A percentile compares a stretch with the other conserved stretches of the same genome.
Conservation (phyloP, 768 basidiomycete genomes). For the Steccherinum ochraceum region DNA sequence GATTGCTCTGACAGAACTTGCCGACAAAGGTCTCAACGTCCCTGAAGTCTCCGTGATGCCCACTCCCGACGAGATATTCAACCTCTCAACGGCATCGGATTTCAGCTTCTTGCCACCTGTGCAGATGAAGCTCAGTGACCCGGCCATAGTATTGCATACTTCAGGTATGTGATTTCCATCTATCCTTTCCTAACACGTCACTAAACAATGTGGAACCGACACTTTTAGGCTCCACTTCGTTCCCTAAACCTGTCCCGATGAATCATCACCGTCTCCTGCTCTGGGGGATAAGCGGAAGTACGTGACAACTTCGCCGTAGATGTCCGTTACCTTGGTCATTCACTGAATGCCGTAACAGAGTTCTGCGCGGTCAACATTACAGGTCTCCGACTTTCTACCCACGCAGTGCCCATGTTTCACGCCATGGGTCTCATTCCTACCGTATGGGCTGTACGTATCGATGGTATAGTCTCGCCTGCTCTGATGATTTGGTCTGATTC, state of each 20-base stretch:
- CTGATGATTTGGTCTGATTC: neutral
- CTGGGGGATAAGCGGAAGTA: conserved; percentile 3
- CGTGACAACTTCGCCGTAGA: neutral
- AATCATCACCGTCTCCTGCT: conserved; percentile 4
- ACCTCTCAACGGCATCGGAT: conserved; percentile 12
- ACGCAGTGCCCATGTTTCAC: conserved; percentile 20
- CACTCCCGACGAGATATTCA: conserved; percentile 4
- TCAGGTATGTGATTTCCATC: conserved; percentile 8
- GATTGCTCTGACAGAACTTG: conserved; percentile 13
- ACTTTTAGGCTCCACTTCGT: conserved; percentile 11
- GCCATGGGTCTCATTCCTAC: conserved; percentile 13
- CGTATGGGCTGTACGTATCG: conserved; percentile 18
- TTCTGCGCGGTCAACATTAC: conserved; percentile 20
- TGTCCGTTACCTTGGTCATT: conserved; percentile 8
- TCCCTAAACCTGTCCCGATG: conserved; percentile 12
- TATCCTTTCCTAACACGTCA: neutral
- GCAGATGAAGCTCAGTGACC: neutral
- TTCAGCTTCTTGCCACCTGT: neutral
- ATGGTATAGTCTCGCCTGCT: conserved; percentile 12
- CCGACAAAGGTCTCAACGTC: neutral
- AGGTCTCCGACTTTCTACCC: conserved; percentile 7
- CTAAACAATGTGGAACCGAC: neutral
- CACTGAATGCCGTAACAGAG: neutral
- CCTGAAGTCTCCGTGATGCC: conserved; percentile 4
- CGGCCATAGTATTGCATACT: conserved; percentile 8